phyloP scores from a whole-genome alignment of 768 basidiomycete species.

The Cystoderma amianthinum region DNA sequence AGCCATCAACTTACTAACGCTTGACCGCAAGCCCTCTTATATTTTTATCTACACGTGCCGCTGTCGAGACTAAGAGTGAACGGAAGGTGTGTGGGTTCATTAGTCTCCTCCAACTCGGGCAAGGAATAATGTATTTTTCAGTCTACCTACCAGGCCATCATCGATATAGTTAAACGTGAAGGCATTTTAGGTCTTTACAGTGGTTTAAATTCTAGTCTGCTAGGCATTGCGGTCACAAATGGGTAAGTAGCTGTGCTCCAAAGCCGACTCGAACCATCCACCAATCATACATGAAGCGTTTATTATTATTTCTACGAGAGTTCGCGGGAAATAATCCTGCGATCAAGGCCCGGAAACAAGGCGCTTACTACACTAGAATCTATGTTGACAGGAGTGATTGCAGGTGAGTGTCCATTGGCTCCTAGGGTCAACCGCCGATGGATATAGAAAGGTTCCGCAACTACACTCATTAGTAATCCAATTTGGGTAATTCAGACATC shows the following conservation, averaged over 20 bases:
- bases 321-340: slow-evolving; percentile 50
- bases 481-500: slow-evolving; percentile 96
- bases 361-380: slow-evolving; percentile 82
- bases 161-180: slow-evolving; percentile 79
- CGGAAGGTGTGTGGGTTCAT: slow-evolving; percentile 46
- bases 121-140: slow-evolving; percentile 20
- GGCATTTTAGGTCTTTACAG: slow-evolving; percentile 82
- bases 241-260: slow-evolving; percentile 39
- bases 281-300: slow-evolving; percentile 38
- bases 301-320: slow-evolving; percentile 93
- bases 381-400: slow-evolving; percentile 81
- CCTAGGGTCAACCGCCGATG: slow-evolving; percentile 3
- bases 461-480: slow-evolving; percentile 86
- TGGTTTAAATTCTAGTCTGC: slow-evolving; percentile 76
- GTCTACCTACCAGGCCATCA: slow-evolving; percentile 59
- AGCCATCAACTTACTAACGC: slow-evolving; percentile 4
- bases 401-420: slow-evolving; percentile 42
- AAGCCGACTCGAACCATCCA: background rate
- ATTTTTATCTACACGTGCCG: slow-evolving; percentile 88
- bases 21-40: slow-evolving; percentile 67
- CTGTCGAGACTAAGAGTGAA: slow-evolving; percentile 79
- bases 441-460: slow-evolving; percentile 87
- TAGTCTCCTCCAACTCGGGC: background rate
- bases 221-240: slow-evolving; percentile 92
- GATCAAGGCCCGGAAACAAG: slow-evolving; percentile 50